phyloP scores from a whole-genome alignment of 2,329 filamentous ascomycete species.

The Thyridium curvatum region DNA sequence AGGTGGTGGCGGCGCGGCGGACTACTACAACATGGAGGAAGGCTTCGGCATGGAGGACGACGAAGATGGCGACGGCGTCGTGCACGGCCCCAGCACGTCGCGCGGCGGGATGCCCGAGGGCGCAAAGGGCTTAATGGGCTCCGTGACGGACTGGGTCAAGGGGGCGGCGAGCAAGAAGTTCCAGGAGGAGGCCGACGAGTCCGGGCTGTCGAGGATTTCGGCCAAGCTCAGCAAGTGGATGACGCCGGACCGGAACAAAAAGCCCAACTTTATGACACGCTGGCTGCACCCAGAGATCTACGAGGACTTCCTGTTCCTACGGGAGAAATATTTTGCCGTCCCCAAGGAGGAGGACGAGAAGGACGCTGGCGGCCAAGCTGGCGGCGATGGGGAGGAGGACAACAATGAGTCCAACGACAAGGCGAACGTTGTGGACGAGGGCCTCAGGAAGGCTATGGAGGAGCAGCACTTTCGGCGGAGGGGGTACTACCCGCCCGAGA shows the following conservation, averaged over 20 bases:
- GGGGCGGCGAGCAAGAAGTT: slow-evolving; percentile 10
- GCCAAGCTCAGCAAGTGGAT: slow-evolving; percentile 18
- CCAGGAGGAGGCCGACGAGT: slow-evolving; percentile 9
- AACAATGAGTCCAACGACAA: too few species aligned
- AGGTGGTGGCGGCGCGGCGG: slow-evolving; percentile 15
- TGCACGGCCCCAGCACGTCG: slow-evolving; percentile 12
- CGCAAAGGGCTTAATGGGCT: slow-evolving; percentile 13
- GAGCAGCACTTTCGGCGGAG: slow-evolving; percentile 39
- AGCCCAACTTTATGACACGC: slow-evolving; percentile 41
- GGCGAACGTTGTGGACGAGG: slow-evolving; percentile 2
- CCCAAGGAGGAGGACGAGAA: slow-evolving; percentile 22
- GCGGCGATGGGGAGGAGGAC: too few species aligned
- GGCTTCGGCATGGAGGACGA: slow-evolving; percentile 28
- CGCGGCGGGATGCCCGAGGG: slow-evolving; percentile 19
- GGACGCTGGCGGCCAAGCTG: too few species aligned
- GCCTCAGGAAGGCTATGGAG: slow-evolving; percentile 5
- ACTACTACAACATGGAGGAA: slow-evolving; percentile 23
- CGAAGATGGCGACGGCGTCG: slow-evolving; percentile 29
- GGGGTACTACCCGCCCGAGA: slow-evolving; percentile 68
- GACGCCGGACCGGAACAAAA: slow-evolving; percentile 23
- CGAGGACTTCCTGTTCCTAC: slow-evolving; percentile 51
- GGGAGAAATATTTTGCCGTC: slow-evolving; percentile 36
- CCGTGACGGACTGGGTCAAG: slow-evolving; percentile 15
- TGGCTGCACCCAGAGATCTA: slow-evolving; percentile 57
- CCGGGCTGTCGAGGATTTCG: slow-evolving; percentile 10